These are phyloP conservation scores for Phyllostachys edulis DNA, from an alignment of 176 grass and related monocot species.

Conservation along the genomic window DNA sequence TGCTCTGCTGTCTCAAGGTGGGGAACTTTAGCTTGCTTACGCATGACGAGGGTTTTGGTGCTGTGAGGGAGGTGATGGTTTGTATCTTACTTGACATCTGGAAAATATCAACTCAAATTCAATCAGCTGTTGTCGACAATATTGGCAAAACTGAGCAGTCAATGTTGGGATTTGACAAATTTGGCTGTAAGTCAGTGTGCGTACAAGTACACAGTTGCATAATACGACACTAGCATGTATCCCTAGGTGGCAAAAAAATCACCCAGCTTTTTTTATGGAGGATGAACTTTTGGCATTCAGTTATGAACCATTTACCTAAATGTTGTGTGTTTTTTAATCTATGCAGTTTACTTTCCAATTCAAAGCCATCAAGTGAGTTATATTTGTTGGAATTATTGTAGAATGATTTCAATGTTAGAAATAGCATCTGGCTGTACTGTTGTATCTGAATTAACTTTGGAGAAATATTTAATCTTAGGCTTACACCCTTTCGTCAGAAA, in stretches of 20 bases:
- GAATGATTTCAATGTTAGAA: not conserved
- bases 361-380: not conserved
- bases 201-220: not conserved
- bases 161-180: not conserved
- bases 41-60: not conserved
- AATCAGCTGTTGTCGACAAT: not conserved
- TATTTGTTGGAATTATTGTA: not conserved
- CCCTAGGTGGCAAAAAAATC: not conserved
- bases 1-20: not conserved
- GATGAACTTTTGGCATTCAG: not conserved
- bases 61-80: not conserved
- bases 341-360: not conserved
- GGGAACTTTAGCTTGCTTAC: not conserved
- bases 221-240: not conserved
- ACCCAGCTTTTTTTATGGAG: not conserved
- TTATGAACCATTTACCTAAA: not conserved
- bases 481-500: not conserved
- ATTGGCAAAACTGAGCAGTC: not conserved
- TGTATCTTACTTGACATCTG: not conserved
- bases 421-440: not conserved
- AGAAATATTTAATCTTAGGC: not conserved
- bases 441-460: not conserved
- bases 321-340: not conserved
- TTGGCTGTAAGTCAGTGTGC: not conserved
- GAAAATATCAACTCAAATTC: not conserved